These are phyloP conservation scores for Crithidia fasciculata DNA, from an alignment of 208 protist genomes.

Conservation along the genomic window DNA sequence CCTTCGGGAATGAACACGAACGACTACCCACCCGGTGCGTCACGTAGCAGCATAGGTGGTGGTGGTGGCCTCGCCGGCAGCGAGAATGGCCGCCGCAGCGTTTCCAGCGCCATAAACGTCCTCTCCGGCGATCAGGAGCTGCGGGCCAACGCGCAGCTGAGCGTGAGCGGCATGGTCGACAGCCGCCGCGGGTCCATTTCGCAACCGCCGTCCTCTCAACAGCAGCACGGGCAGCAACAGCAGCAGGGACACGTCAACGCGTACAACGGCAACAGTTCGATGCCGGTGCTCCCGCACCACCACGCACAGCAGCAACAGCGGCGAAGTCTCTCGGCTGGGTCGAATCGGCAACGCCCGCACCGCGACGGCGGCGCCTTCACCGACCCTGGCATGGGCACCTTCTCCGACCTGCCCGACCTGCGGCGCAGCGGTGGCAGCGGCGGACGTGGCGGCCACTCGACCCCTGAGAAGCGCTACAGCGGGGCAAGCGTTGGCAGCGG, in stretches of 20 bases:
- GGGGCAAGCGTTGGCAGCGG: conserved; percentile 5
- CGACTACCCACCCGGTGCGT: not conserved
- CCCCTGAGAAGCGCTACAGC: conserved; percentile 20
- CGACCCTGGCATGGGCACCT: conserved; percentile 17
- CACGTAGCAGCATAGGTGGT: conserved; percentile 6
- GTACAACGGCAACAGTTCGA: conserved; percentile 6
- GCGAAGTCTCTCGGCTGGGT: conserved; percentile 20
- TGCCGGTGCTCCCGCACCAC: not conserved
- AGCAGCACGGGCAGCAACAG: conserved; percentile 2
- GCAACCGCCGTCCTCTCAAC: not conserved
- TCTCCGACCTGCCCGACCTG: conserved; percentile 11
- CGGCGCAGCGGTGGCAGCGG: not conserved
- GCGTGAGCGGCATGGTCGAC: conserved; percentile 12
- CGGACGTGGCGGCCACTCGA: not conserved
- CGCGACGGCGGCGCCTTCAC: conserved; percentile 10
- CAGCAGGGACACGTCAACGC: conserved; percentile 8
- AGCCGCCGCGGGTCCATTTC: conserved; percentile 3
- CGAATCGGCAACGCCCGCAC: not conserved
- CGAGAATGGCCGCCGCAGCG: conserved; percentile 22
- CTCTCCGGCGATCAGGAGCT: conserved; percentile 44
- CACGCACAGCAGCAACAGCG: conserved; percentile 7
- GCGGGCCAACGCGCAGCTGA: conserved; percentile 31
- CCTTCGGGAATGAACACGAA: not conserved
- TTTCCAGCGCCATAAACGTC: conserved; percentile 46
- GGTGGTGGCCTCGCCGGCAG: conserved; percentile 13